Evolutionary conservation across 768 basidiomycete species (phyloP).

Genomic region (Suillus clintonianus): DNA sequence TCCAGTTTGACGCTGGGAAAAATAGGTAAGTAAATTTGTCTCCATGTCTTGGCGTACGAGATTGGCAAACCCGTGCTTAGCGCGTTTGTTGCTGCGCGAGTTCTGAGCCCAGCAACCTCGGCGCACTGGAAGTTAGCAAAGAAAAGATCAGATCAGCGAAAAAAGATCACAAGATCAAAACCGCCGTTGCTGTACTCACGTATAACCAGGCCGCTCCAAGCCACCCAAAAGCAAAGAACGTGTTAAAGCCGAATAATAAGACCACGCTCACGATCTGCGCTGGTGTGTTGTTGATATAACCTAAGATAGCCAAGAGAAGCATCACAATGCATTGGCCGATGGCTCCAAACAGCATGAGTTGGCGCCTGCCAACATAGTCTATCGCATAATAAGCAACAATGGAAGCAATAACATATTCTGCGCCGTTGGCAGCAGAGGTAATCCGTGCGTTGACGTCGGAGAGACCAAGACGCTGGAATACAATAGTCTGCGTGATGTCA

Average conservation of each 20-base stretch:
- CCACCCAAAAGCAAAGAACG: slow-evolving; percentile 40
- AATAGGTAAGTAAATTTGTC: not conserved
- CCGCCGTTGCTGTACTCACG: slow-evolving; percentile 3
- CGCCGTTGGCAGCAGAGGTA: slow-evolving; percentile 36
- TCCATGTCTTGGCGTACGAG: not conserved
- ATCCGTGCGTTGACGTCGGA: slow-evolving; percentile 24
- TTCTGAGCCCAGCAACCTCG: slow-evolving; percentile 30
- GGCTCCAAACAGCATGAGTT: slow-evolving; percentile 47
- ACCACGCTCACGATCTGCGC: slow-evolving; percentile 26
- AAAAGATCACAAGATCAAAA: not conserved
- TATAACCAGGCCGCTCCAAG: slow-evolving; percentile 39
- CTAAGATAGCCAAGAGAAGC: slow-evolving; percentile 29
- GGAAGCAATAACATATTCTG: slow-evolving; percentile 47
- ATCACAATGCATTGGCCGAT: slow-evolving; percentile 34
- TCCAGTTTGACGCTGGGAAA: slow-evolving; percentile 13
- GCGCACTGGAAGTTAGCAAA: slow-evolving; percentile 19
- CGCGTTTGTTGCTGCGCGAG: slow-evolving; percentile 33
- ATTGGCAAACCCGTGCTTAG: slow-evolving; percentile 22
- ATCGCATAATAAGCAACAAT: slow-evolving; percentile 51
- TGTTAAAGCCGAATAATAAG: slow-evolving; percentile 36
- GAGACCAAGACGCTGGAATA: slow-evolving; percentile 24
- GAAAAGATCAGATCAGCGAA: not conserved
- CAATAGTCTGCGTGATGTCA: slow-evolving; percentile 9
- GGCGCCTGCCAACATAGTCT: slow-evolving; percentile 49
- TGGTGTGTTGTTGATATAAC: slow-evolving; percentile 20